Evolutionary conservation across 2,329 filamentous ascomycete genomes (phyloP), one percentile per base, ranked within the genome.

Genomic region (Neonectria magnoliae): DNA sequence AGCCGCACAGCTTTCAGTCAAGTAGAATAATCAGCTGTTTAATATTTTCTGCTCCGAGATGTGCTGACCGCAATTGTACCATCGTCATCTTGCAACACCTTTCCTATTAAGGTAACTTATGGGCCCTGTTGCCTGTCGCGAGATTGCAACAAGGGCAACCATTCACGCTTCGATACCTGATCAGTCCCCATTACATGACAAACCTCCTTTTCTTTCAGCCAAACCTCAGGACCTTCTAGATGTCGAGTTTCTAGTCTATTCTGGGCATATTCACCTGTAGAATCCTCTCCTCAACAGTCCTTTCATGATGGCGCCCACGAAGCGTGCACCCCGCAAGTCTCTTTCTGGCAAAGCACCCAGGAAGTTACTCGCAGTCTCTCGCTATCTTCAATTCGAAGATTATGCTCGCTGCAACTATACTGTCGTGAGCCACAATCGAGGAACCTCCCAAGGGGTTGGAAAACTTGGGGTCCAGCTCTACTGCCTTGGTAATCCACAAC

Each of bases 331-430:
- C 8, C 27, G 47, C 27, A 50, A 50, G 18, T 50, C 45, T 7
- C 11, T 18, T 18, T 25, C 25, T 31, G 45, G 45, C 25, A 50
- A 13, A 13, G 47, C 27, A 2, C 47, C 47, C 25, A 9, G 27
- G 16, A 50, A 18, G 27, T 2, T 5, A 14, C 9, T 3, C 8
- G n/a, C 7, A 16, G 11, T 8, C 22, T 5, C 45, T 42, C 29
- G 2, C n/a, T 22, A 47, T 27, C n/a, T 18, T 16, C 16, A 59
- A 13, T 64, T 59, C 87, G 92, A 45, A 14, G 64, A 68, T n/a
- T 59, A 70, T 10, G 13, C 38, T 4, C 56, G 56, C 8, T 48
- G 47, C 9, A 42, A 20, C 2, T 68, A 70, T 25, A 36, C 58
- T 27, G 59, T 59, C 25, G 50, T 59, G 9, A 33, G 13, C 5